Evolutionary conservation across 441 rosid species (phyloP).

Genomic region (Hura crepitans): DNA sequence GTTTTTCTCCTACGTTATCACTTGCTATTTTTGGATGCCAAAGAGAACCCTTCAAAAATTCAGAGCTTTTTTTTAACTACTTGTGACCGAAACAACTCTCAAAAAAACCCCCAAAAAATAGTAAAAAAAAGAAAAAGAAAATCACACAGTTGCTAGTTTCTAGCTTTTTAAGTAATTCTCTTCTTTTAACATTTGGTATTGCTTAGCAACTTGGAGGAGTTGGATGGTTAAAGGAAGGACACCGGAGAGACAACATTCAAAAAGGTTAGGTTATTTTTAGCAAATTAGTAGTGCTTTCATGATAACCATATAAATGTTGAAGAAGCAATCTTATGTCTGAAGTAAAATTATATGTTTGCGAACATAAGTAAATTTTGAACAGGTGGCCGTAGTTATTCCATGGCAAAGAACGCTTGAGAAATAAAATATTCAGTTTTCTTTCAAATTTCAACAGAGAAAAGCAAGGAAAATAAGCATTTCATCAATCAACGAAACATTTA

Average conservation of each 20-base stretch:
- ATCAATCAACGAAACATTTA: too few species aligned
- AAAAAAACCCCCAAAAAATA: neutral
- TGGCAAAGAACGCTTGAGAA: too few species aligned
- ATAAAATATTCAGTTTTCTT: too few species aligned
- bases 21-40: conserved; percentile 14
- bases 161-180: neutral
- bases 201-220: too few species aligned
- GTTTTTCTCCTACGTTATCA: conserved; percentile 23
- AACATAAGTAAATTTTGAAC: too few species aligned
- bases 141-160: neutral
- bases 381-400: too few species aligned
- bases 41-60: conserved; percentile 1
- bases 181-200: too few species aligned
- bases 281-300: neutral
- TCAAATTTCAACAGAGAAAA: too few species aligned
- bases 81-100: conserved; percentile 9
- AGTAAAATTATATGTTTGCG: too few species aligned
- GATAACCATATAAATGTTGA: neutral
- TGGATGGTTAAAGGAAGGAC: neutral
- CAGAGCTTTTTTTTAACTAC: conserved; percentile 6
- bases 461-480: too few species aligned
- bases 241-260: too few species aligned
- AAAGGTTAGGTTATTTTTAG: neutral
- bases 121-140: neutral
- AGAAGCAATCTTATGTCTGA: neutral